phyloP scores from a whole-genome alignment of 2,329 filamentous ascomycete species.

The Pseudocercospora fijiensis region DNA sequence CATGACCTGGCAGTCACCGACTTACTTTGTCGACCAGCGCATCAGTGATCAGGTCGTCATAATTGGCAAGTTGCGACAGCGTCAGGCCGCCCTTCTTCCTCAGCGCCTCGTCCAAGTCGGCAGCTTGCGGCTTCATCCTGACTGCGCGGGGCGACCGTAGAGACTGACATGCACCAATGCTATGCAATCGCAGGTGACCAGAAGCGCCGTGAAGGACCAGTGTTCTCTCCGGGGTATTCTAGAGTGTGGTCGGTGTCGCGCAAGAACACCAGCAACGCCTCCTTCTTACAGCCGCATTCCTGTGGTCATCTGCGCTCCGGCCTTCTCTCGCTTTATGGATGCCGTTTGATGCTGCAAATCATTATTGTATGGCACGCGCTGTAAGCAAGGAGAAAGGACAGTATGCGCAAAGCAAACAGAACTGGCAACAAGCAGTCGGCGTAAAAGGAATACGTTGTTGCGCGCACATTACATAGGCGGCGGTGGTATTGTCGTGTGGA shows the following conservation, averaged over 20 bases:
- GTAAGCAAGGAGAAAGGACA: not conserved
- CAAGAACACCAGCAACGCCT: not conserved
- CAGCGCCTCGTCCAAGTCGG: slow-evolving; percentile 46
- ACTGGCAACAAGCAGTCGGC: not conserved
- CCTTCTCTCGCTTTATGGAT: slow-evolving; percentile 4
- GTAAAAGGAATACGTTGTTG: not conserved
- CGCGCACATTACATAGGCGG: not conserved
- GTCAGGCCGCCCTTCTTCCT: slow-evolving; percentile 72
- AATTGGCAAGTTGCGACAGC: slow-evolving; percentile 80
- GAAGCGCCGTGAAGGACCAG: not conserved
- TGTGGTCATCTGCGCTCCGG: not conserved
- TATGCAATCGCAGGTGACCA: not conserved
- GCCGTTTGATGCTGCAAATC: slow-evolving; percentile 3
- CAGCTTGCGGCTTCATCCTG: slow-evolving; percentile 34
- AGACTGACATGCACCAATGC: slow-evolving; percentile 15
- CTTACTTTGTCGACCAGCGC: slow-evolving; percentile 90
- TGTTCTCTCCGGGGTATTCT: not conserved
- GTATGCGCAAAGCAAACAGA: not conserved
- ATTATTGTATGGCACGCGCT: slow-evolving; percentile 4
- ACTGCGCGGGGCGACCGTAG: slow-evolving; percentile 3
- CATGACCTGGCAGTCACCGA: slow-evolving; percentile 28
- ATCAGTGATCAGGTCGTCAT: slow-evolving; percentile 95
- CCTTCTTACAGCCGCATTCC: slow-evolving; percentile 16
- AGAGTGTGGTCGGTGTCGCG: not conserved
- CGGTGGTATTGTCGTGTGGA: slow-evolving; percentile 5